phyloP scores from a whole-genome alignment of 371 early-diverging fungal species.

The Syncephalastrum racemosum region DNA sequence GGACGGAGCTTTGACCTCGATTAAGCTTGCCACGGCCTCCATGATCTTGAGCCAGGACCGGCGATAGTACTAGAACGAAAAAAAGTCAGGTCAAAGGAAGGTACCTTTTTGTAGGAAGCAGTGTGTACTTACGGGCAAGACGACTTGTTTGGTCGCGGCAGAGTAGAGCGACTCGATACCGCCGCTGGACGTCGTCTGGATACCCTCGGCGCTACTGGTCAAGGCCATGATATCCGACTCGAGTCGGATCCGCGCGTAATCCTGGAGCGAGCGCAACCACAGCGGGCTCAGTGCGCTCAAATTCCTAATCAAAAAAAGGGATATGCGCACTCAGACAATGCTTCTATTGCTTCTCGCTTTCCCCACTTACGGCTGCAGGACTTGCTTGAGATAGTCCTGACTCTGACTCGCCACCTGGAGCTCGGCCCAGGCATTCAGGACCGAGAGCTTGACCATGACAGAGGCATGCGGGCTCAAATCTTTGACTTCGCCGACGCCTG shows the following conservation, averaged over 20 bases:
- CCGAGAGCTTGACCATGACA: constrained; percentile 77
- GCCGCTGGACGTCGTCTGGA: constrained; percentile 42
- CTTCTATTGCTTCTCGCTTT: constrained; percentile 32
- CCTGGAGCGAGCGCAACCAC: constrained; percentile 59
- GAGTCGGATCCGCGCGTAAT: constrained; percentile 59
- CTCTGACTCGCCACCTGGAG: constrained; percentile 64
- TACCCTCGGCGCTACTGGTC: constrained; percentile 39
- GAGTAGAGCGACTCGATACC: constrained; percentile 53
- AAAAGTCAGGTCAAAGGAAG: neutral
- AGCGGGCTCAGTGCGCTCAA: constrained; percentile 54
- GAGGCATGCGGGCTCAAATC: constrained; percentile 70
- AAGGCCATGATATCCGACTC: constrained; percentile 57
- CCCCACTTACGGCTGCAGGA: constrained; percentile 58
- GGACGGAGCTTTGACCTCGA: constrained; percentile 40
- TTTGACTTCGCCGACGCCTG: constrained; percentile 59
- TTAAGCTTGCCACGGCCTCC: constrained; percentile 54
- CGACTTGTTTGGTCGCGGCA: constrained; percentile 57
- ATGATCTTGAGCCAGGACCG: constrained; percentile 57
- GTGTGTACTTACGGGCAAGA: constrained; percentile 53
- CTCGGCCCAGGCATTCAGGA: constrained; percentile 83
- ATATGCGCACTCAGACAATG: neutral
- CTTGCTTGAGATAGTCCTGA: constrained; percentile 58
- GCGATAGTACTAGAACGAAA: constrained; percentile 41
- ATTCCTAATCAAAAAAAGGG: constrained; percentile 24
- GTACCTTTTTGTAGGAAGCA: constrained; percentile 17